Base-by-base conservation (phyloP, 305 asterid genomes). In the Solanum hybrid region DNA sequence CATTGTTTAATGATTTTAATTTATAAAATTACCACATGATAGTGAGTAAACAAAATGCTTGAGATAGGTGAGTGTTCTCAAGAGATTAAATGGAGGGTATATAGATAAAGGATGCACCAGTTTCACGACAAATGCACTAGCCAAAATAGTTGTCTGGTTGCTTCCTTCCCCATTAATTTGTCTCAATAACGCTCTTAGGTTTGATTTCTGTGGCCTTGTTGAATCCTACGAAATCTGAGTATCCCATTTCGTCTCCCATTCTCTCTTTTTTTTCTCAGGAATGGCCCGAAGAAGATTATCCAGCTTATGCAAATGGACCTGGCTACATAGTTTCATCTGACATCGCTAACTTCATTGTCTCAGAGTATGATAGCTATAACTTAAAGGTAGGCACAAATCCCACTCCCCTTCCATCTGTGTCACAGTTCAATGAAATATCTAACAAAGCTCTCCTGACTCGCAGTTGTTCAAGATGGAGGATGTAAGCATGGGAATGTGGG, bases 401-500 rank as follows among this genome's bases (percentile, higher is more conserved):
- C 15, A 4, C 88, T 38, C 37, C 85, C 78, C 75, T 51, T 76
- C 42, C 12, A 38, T 32, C 26, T 31, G 2, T 17, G 71, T 32
- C 36, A 32, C 14, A 35, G 29, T 36, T 60, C 10, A 51, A 69
- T 24, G 88, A 37, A 75, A 45, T 81, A 38, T 80, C 26, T 71
- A 40, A 22, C 26, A 3, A 27, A 34, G 51, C 73, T 42, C n/a
- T 19, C 4, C 80, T 86, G 75, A 76, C 81, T 15, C 89, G 90
- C 94, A 96, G 98, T 90, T 96, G 94, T 96, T 96, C 81, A 96
- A 96, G 91, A 96, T 96, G 98, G 98, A 96, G 91, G 98, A 96
- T 19, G 98, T 96, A 66, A 96, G 98, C 93, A 94, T 96, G 95
- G 98, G 98, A 89, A 95, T 96, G 98, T 96, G 98, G 98, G 98